phyloP scores from a whole-genome alignment of 2,329 filamentous ascomycete genomes.

The Niveomyces coronatus region DNA sequence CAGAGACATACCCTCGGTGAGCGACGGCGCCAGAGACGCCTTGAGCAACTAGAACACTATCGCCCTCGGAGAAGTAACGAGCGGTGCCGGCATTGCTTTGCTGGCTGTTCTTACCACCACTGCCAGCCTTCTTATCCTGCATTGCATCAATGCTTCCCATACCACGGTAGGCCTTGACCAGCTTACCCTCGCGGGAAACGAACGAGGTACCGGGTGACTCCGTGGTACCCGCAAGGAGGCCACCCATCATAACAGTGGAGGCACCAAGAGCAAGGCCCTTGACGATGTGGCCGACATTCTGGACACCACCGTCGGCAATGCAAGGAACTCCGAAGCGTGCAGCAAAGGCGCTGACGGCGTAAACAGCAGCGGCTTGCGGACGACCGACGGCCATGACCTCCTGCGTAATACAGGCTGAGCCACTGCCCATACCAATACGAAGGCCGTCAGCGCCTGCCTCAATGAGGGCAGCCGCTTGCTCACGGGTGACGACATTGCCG shows the following conservation, averaged over 20 bases:
- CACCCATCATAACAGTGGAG: slow-evolving; percentile 98
- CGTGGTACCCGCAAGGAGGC: slow-evolving; percentile 90
- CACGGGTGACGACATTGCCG: slow-evolving; percentile 95
- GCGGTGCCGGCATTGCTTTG: slow-evolving; percentile 91
- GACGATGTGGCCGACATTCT: slow-evolving; percentile 98
- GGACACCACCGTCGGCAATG: slow-evolving; percentile 94
- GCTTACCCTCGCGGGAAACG: slow-evolving; percentile 89
- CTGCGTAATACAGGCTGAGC: slow-evolving; percentile 96
- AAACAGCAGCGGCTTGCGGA: slow-evolving; percentile 88
- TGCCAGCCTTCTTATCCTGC: slow-evolving; percentile 95
- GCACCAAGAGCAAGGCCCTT: slow-evolving; percentile 94
- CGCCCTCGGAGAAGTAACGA: slow-evolving; percentile 95
- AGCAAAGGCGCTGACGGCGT: slow-evolving; percentile 81
- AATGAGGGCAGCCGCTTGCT: slow-evolving; percentile 88
- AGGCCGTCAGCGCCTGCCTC: slow-evolving; percentile 91
- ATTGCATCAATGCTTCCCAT: slow-evolving; percentile 99
- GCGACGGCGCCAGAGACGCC: slow-evolving; percentile 84
- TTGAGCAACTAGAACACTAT: slow-evolving; percentile 89
- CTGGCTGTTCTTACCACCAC: slow-evolving; percentile 59
- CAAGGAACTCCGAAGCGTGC: slow-evolving; percentile 91
- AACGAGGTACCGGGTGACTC: slow-evolving; percentile 97
- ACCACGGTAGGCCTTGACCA: slow-evolving; percentile 97
- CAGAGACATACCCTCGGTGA: slow-evolving; percentile 51
- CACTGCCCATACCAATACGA: slow-evolving; percentile 97
- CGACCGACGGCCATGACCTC: slow-evolving; percentile 99